Base-by-base conservation (phyloP, 148 eudicot species). In the Oxyria digyna region DNA sequence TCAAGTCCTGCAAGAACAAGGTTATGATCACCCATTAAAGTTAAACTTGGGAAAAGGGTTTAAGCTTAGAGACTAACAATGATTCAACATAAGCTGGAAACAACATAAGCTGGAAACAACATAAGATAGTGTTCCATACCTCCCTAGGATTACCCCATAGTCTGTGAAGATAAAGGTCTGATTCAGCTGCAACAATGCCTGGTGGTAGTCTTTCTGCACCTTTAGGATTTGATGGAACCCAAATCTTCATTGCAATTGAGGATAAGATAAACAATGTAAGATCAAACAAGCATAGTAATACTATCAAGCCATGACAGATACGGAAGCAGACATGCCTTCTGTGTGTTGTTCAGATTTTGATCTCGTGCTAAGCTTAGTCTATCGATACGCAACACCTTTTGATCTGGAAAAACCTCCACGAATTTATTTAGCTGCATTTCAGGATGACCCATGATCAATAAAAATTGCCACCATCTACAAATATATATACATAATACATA, bases 181-280 rank as follows among this genome's bases (percentile, higher is more conserved):
- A 82, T 64, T 79, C 73, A 24, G 88, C 17, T 32, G 73, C 78
- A 72, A 85, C 77, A 43, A 88, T 85, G 42, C 77, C 87, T 59
- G 94, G 94, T 6, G 89, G 88, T 55, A 85, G 76, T 67, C 67
- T 81, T 72, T 88, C 94, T 46, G 94, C 86, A n/a, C 91, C 89
- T 79, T 59, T 79, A 10, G 91, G 91, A 66, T 87, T 85, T 67
- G 88, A 81, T 26, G 75, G 77, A 17, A 74, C 80, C 84, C 78
- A 79, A 41, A 72, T 73, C 85, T 83, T 86, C 43, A 59, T 24
- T 11, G 37, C 37, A 59, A 24, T 24, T 1, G 11, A 59, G 37
- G 7, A 59, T 26, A 59, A 14, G 7, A 59, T 26, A 59, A 14
- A 11, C 6, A 46, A 46, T 32, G 65, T 24, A 31, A 46, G 52